Evolutionary conservation across 2,329 filamentous ascomycete species (phyloP).

Genomic region (Sporothrix curviconia): DNA sequence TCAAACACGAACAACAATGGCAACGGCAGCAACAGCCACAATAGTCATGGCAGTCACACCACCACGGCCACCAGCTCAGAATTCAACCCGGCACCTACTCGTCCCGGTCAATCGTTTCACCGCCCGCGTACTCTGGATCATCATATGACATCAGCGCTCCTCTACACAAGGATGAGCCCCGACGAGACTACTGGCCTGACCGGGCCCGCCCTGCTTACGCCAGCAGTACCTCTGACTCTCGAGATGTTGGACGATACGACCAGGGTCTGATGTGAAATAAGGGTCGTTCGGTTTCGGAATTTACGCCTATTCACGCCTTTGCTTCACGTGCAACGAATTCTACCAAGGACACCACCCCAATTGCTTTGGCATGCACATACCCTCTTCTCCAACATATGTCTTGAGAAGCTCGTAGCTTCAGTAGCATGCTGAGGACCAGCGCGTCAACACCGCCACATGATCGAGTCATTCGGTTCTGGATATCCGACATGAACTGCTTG

Average conservation of each 20-base stretch:
- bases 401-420: no score
- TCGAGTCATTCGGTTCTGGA: no score
- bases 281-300: no score
- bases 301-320: no score
- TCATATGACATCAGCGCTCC: not conserved
- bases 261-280: conserved; percentile 63
- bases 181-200: conserved; percentile 63
- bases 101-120: conserved; percentile 7
- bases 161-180: conserved; percentile 58
- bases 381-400: no score
- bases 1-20: not conserved
- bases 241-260: conserved; percentile 59
- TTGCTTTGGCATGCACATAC: no score
- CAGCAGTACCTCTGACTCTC: conserved; percentile 45
- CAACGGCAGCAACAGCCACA: not conserved
- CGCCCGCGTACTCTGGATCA: not conserved
- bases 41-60: not conserved
- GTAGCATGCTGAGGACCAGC: no score
- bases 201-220: conserved; percentile 51
- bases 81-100: conserved; percentile 1
- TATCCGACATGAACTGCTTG: no score
- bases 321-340: no score
- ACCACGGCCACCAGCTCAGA: not conserved
- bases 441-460: no score
- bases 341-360: no score